Evolutionary conservation across 1,139 yeast species (phyloP), one percentile per base, ranked within the genome.

Genomic region (Debaryomyces psychrophilus): DNA sequence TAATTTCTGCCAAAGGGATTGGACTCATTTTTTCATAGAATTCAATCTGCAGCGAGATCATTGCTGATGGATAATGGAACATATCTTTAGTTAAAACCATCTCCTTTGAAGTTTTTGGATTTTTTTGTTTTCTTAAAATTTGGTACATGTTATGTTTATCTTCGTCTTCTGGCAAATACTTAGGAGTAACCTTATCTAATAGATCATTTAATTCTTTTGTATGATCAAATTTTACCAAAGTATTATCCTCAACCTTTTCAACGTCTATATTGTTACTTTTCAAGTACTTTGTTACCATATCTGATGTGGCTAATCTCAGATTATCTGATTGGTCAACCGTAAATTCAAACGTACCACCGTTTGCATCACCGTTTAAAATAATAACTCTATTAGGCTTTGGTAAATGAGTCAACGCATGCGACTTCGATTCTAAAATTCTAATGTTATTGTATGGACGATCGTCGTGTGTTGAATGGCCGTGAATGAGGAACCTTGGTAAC

Each of bases 271-370:
- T 33, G 35, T 53, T 50, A 29, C 46, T 43, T 8, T 45, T 37
- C 41, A 66, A 46, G 47, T 51, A 67, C 33, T 58, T 47, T 34
- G 56, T 55, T 25, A 64, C 53, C 49, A 68, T 52, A 9, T 58
- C 56, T 9, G 63, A 59, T 33, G 59, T 53, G 8, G 62, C 55
- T 17, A 68, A 41, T 36, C 67, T 48, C 44, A 57, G 56, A 37
- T 60, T 59, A 8, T 45, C 31, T 12, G 47, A 45, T 25, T 47
- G 51, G 43, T 61, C 62, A 8, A 67, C 73, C 31, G 61, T 59
- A 46, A 69, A 69, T 48, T 69, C 73, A 46, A 50, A 67, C 3
- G 69, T 67, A 5, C 69, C 70, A 3, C 61, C 61, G 2, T 59
- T 51, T 5, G 51, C 47, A 31, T 43, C 51, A 15, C 57, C 60